These are phyloP conservation scores for Piper longum DNA, from an alignment of 164 flowering plant genomes.

Conservation along the genomic window DNA sequence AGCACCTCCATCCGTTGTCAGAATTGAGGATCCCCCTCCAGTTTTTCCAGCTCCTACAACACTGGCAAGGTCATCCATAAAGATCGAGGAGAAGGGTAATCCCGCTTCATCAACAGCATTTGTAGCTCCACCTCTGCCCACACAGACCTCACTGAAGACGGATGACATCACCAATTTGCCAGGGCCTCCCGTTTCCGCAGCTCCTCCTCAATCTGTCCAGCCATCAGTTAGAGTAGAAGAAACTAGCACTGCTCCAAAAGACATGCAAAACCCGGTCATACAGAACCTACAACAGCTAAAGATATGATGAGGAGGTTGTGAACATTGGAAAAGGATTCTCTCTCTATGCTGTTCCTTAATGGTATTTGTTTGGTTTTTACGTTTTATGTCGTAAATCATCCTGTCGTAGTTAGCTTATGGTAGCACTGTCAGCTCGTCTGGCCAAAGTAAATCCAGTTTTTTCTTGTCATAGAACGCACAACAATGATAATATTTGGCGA, in stretches of 20 bases:
- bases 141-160: background rate
- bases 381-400: background rate
- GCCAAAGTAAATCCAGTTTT: background rate
- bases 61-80: slow-evolving; percentile 6
- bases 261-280: slow-evolving; percentile 20
- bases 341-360: background rate
- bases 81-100: slow-evolving; percentile 15
- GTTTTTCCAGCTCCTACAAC: slow-evolving; percentile 29
- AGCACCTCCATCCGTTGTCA: slow-evolving; percentile 13
- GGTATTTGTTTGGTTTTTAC: background rate
- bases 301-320: slow-evolving; percentile 19
- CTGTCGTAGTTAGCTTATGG: background rate
- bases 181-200: slow-evolving; percentile 11
- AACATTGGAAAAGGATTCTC: background rate
- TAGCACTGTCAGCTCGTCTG: background rate
- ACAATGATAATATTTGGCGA: background rate
- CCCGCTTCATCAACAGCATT: background rate
- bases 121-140: background rate
- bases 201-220: slow-evolving; percentile 8
- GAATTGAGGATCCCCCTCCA: slow-evolving; percentile 11
- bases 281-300: slow-evolving; percentile 35
- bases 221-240: background rate
- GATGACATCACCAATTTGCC: background rate
- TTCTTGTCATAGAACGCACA: background rate
- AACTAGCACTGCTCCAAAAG: background rate